Evolutionary conservation across 208 protist species (phyloP).

Genomic region (Jaenimonas drosophilae): DNA sequence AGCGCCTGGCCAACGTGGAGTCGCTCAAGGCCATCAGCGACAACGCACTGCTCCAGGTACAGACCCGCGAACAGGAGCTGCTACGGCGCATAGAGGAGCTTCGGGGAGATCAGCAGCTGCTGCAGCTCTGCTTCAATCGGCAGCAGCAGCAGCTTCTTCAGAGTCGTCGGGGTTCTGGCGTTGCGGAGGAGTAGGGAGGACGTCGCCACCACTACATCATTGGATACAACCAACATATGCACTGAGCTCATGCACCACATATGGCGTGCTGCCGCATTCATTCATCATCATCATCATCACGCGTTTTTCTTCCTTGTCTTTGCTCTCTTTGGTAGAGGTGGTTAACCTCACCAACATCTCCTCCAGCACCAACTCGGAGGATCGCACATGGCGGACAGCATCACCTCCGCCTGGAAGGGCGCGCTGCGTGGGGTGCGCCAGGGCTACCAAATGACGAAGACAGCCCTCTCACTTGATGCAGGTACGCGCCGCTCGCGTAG

Average conservation of each 20-base stretch:
- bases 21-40: constrained; percentile 78
- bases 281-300: neutral
- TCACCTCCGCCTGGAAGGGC: constrained; percentile 59
- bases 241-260: too few species aligned
- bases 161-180: too few species aligned
- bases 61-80: constrained; percentile 56
- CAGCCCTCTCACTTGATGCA: constrained; percentile 34
- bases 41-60: constrained; percentile 42
- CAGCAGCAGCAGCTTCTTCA: constrained; percentile 85
- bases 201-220: too few species aligned
- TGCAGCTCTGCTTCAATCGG: constrained; percentile 87
- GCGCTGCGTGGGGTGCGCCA: constrained; percentile 56
- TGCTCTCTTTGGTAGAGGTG: constrained; percentile 9
- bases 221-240: too few species aligned
- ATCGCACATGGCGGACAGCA: constrained; percentile 55
- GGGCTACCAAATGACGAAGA: constrained; percentile 65
- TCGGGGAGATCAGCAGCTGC: constrained; percentile 65
- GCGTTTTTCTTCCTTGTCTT: constrained; percentile 1
- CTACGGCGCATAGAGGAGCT: constrained; percentile 73
- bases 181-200: too few species aligned
- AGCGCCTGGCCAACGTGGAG: constrained; percentile 77
- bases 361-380: constrained; percentile 27
- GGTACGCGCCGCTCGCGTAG: constrained; percentile 10
- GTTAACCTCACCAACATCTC: neutral
- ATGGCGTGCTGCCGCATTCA: neutral